Evolutionary conservation across 2,329 filamentous ascomycete species (phyloP), one percentile per base, ranked within the genome.

Genomic region (Furcasterigmium furcatum): DNA sequence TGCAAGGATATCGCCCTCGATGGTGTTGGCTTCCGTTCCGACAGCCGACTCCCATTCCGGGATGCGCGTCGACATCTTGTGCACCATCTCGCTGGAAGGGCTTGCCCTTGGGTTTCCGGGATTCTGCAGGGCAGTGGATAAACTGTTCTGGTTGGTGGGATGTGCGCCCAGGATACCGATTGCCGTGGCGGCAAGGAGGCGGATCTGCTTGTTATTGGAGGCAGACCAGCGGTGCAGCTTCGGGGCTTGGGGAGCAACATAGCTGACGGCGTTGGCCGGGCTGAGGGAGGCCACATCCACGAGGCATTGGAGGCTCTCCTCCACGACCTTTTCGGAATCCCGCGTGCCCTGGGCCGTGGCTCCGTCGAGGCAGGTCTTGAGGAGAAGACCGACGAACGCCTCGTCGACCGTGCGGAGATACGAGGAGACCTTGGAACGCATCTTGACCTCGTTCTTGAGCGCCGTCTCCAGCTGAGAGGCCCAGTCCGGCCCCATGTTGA

Each of bases 151-250:
- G 46, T 73, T 73, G 7, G 55, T 58, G 4, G 74, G 72, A 60
- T 92, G 87, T 0, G 89, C 85, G 1, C 79, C 82, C 5, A 96
- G 66, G 12, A 96, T 85, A 1, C 91, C 91, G 55, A 91, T 81
- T 0, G 82, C 79, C 48, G 82, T 83, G 14, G 89, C 84, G 2
- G 84, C 84, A 22, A 85, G 71, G 30, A 74, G 71, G 29, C 91
- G 79, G 6, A 86, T 75, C 45, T 82, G 77, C 49, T 82, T 77
- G 52, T 87, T 85, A 59, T 91, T 94, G 6, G 87, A 90, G 50
- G 41, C 75, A 76, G 44, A 91, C 71, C 9, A 84, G 70, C 9
- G 73, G 68, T 21, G 62, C 16, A 95, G 66, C 38, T 77, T 72
- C 7, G 64, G 61, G 1, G 74, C 70, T 21, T 74, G 71, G 5